Evolutionary conservation across 352 stramenopile species (phyloP), one percentile per base, ranked within the genome.

Genomic region (Phytophthora vignae): DNA sequence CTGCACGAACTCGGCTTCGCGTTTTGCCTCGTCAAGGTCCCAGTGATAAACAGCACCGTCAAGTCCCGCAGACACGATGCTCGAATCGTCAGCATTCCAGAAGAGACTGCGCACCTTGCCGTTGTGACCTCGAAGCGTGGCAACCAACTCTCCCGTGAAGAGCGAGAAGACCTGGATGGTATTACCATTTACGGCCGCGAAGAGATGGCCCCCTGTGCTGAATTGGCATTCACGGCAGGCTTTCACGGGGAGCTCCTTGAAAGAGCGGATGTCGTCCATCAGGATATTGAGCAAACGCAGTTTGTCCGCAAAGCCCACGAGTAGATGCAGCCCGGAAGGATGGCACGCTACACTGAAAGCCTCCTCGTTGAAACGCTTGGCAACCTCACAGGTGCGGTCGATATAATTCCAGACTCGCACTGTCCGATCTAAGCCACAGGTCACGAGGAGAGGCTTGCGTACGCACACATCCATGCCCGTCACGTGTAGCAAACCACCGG

Each of bases 371-470:
- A 98, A 98, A 31, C 77, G 70, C 70, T 98, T 98, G 64, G 78
- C 78, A 27, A 98, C 81, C 64, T 98, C 94, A 33, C 90, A 88
- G 5, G 67, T 84, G 14, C 93, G 90, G 50, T 97, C 91, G 22
- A 97, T 78, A 74, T 98, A 98, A 74, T 98, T 98, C 95, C 94
- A 98, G 27, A 98, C 84, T 33, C 93, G 87, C 14, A 98, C 83
- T 3, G 89, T 96, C 50, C 80, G 75, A 73, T 98, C 95, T 50
- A 97, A 79, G 6, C 90, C 89, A 57, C 91, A 98, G 8, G 94
- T 98, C 25, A 97, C 91, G 11, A 97, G 73, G 5, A 98, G 88
- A 8, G 94, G 93, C 73, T 98, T 98, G 31, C 95, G 87, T 17
- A 97, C 81, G 67, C 92, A 98, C 7, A 98, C 88, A 70, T 98